Base-by-base conservation (phyloP, 129 eudicot species). In the Lactuca saligna region DNA sequence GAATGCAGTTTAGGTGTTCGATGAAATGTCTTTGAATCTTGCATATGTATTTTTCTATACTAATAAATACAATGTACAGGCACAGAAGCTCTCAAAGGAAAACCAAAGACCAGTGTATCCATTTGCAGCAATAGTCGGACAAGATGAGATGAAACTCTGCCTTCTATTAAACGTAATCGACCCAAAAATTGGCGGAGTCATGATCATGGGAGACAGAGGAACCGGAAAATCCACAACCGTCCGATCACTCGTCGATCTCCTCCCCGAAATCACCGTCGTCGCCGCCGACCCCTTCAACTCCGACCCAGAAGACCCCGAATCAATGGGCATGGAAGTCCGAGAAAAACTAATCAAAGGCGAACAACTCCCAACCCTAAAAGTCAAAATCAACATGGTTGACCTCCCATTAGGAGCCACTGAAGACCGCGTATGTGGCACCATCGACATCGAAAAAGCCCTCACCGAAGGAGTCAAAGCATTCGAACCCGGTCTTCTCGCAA, bases 181-280 rank as follows among this genome's bases (percentile, higher is more conserved):
- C 63, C 97, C 98, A 48, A 92, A 92, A 80, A 92, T 92, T 15
- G 98, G 98, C 54, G 96, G 98, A 7, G 98, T 92, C 14, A 92
- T 92, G 96, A 92, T 92, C 68, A 92, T 92, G 98, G 98, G 96
- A 13, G 98, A 92, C 38, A 78, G 97, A 61, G 97, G 97, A 54
- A 91, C 97, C 0, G 97, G 97, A 42, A 91, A 91, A 78, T 91
- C 97, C 54, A 92, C 98, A 3, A 82, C 96, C 2, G 96, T 92
- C 48, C 78, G 98, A 58, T 92, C 98, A n/a, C 77, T 92, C 49
- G 91, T 86, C 14, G 96, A 92, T 84, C 78, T 92, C 67, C 98
- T 92, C 62, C 98, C 98, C 6, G 95, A 89, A 65, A 92, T 92
- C 70, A 71, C 74, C 59, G 96, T 88, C 9, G 96, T 92, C 35